phyloP scores from a whole-genome alignment of 352 stramenopile genomes.

The Thalassiosira hispida region DNA sequence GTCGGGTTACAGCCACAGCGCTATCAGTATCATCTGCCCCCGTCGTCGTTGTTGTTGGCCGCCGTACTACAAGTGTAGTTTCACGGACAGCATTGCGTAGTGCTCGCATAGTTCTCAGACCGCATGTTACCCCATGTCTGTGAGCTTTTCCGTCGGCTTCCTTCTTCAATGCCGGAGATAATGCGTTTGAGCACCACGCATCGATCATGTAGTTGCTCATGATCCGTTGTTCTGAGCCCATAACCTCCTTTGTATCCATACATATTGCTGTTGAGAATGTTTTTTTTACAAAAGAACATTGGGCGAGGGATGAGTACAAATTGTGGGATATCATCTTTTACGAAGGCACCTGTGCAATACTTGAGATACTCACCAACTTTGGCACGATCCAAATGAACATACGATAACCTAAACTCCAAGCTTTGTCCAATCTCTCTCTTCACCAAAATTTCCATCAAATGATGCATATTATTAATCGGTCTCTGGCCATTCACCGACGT shows the following conservation, averaged over 20 bases:
- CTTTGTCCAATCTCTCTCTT: slow-evolving; percentile 18
- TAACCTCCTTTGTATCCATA: slow-evolving; percentile 36
- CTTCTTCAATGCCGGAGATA: slow-evolving; percentile 25
- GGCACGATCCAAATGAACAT: slow-evolving; percentile 13
- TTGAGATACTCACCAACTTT: slow-evolving; percentile 33
- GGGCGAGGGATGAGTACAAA: neutral
- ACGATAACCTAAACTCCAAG: slow-evolving; percentile 41
- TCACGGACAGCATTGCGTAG: slow-evolving; percentile 32
- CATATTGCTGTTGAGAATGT: slow-evolving; percentile 12
- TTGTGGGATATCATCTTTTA: too few species aligned
- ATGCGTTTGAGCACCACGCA: slow-evolving; percentile 45
- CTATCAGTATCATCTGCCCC: slow-evolving; percentile 6
- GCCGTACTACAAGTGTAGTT: slow-evolving; percentile 23
- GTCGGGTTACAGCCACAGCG: slow-evolving; percentile 15
- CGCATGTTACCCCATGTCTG: slow-evolving; percentile 17
- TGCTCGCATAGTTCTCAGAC: slow-evolving; percentile 32
- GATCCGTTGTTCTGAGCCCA: slow-evolving; percentile 38
- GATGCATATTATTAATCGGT: slow-evolving; percentile 34
- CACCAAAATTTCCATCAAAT: slow-evolving; percentile 38
- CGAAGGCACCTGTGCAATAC: too few species aligned
- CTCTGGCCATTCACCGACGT: slow-evolving; percentile 43
- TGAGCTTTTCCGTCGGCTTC: slow-evolving; percentile 29
- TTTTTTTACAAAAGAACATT: neutral
- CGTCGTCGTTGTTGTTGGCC: slow-evolving; percentile 13
- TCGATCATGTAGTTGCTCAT: slow-evolving; percentile 38